Percentiles rank a stretch among this genome's conserved stretches.
Conservation (phyloP, 2,329 filamentous ascomycete species). For the Sclerotinia subarctica region DNA sequence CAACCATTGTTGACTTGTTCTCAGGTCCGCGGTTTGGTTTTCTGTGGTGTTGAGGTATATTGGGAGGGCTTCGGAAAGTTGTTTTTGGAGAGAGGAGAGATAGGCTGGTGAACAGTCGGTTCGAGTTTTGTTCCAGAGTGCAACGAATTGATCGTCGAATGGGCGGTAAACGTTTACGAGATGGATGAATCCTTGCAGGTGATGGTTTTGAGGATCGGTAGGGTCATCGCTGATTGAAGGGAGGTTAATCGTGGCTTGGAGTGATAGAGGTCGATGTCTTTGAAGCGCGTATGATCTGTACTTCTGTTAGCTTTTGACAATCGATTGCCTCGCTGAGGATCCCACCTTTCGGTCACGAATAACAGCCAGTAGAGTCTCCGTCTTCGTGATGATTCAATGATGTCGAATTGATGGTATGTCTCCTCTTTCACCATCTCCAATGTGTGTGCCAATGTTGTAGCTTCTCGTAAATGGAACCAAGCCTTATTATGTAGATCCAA, state of each 20-base stretch:
- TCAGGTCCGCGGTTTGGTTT: slow-evolving; percentile 53
- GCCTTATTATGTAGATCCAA: slow-evolving; percentile 71
- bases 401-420: slow-evolving; percentile 57
- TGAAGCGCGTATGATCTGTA: slow-evolving; percentile 66
- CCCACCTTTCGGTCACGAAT: slow-evolving; percentile 66
- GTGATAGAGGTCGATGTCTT: slow-evolving; percentile 64
- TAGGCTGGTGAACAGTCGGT: slow-evolving; percentile 55
- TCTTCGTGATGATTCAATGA: slow-evolving; percentile 58
- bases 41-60: slow-evolving; percentile 51
- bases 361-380: slow-evolving; percentile 71
- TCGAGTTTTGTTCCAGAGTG: slow-evolving; percentile 64
- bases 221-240: slow-evolving; percentile 61
- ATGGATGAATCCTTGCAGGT: slow-evolving; percentile 55
- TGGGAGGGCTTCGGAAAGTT: slow-evolving; percentile 55
- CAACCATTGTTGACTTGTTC: slow-evolving; percentile 62
- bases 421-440: slow-evolving; percentile 60
- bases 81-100: slow-evolving; percentile 58
- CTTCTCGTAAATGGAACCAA: slow-evolving; percentile 77
- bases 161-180: slow-evolving; percentile 62
- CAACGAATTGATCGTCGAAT: slow-evolving; percentile 63
- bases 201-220: slow-evolving; percentile 51
- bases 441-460: slow-evolving; percentile 65
- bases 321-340: neutral
- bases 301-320: slow-evolving; percentile 21
- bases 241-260: slow-evolving; percentile 66